Conservation (phyloP, 306 rosid species). For the Fragaria ananassa region DNA sequence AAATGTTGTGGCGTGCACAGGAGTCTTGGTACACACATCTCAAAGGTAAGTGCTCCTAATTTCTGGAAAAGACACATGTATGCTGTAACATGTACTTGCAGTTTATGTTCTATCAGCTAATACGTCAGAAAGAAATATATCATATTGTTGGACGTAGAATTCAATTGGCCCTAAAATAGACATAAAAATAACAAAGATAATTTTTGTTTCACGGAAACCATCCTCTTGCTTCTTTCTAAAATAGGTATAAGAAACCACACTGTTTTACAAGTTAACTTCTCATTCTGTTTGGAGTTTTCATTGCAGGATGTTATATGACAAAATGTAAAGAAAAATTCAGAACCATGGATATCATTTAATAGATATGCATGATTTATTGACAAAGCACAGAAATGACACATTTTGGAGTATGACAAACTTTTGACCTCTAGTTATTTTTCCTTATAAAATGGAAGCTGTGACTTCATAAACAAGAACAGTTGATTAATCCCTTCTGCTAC, state of each 20-base stretch:
- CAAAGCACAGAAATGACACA: background rate
- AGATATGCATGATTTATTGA: background rate
- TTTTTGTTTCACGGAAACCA: background rate
- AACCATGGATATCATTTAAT: background rate
- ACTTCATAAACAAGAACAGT: background rate
- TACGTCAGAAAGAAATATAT: background rate
- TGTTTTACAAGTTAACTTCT: background rate
- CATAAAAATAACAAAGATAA: too few species aligned
- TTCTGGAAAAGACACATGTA: slow-evolving; percentile 1
- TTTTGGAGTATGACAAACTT: background rate
- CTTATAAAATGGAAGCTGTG: background rate
- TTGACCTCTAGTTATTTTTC: background rate
- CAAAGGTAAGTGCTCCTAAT: slow-evolving; percentile 57
- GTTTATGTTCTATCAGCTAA: background rate
- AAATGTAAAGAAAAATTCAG: background rate
- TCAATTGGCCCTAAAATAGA: background rate
- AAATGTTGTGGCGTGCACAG: slow-evolving; percentile 96
- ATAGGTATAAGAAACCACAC: background rate
- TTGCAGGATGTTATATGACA: background rate
- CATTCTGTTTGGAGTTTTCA: background rate
- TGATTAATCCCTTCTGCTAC: slow-evolving; percentile 3
- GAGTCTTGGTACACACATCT: slow-evolving; percentile 93
- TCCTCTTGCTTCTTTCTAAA: background rate
- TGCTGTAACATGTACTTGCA: background rate
- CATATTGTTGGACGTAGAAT: background rate